These are phyloP conservation scores for Dendrobium catenatum DNA, from an alignment of 106 monocot species.

Conservation along the genomic window DNA sequence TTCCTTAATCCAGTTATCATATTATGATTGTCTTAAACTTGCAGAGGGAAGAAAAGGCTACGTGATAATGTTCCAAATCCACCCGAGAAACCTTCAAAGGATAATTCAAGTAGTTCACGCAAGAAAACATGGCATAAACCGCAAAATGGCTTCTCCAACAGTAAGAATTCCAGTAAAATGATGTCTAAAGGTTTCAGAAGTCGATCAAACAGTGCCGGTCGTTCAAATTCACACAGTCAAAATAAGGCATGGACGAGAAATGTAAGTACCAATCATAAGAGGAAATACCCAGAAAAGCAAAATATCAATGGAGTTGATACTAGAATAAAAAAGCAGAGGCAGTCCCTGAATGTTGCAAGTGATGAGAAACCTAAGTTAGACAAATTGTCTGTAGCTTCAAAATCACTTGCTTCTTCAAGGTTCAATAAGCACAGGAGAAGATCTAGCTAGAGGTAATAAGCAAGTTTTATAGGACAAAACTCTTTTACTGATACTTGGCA, in stretches of 20 bases:
- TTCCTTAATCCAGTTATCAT: background rate
- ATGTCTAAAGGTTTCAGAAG: background rate
- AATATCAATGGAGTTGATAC: background rate
- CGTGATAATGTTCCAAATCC: background rate
- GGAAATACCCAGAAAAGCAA: constrained; percentile 5
- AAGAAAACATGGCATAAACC: constrained; percentile 15
- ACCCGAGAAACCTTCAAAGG: background rate
- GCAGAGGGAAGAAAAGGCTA: constrained; percentile 26
- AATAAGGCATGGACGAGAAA: background rate
- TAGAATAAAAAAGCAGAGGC: background rate
- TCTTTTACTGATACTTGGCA: background rate
- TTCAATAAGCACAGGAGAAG: background rate
- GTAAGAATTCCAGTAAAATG: background rate
- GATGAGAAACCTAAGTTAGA: background rate
- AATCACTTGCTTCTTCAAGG: background rate
- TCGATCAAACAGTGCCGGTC: background rate
- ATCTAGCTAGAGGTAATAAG: background rate
- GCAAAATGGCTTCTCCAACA: background rate
- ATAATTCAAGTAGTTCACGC: background rate
- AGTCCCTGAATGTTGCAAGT: background rate
- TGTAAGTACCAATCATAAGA: constrained; percentile 15
- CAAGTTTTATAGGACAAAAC: background rate
- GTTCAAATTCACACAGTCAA: background rate
- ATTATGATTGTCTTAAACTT: constrained; percentile 1
- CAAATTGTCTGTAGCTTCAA: background rate